Conservation (phyloP, 176 grass and related monocot species). For the Triticum turgidum region DNA sequence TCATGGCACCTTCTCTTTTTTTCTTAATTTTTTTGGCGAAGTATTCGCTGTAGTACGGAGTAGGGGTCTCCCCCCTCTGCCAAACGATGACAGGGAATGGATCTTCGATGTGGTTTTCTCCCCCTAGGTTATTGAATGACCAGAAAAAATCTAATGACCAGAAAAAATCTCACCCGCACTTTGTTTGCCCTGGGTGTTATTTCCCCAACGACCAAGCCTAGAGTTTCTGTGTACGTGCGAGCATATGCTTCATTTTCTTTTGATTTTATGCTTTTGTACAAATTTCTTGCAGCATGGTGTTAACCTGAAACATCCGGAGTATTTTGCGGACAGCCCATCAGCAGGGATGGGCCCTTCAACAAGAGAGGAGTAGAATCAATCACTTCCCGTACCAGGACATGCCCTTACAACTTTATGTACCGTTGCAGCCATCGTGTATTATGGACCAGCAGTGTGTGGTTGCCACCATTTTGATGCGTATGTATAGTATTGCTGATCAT, state of each 20-base stretch:
- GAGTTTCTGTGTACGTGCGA: background rate
- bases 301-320: slow-evolving; percentile 93
- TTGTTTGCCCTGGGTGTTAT: too few species aligned
- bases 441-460: slow-evolving; percentile 19
- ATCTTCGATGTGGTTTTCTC: too few species aligned
- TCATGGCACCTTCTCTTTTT: too few species aligned
- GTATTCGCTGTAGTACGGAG: too few species aligned
- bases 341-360: slow-evolving; percentile 70
- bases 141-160: too few species aligned
- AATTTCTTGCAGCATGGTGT: slow-evolving; percentile 70
- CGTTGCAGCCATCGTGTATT: background rate
- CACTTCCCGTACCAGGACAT: too few species aligned
- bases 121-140: too few species aligned
- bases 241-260: background rate
- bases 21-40: too few species aligned
- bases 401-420: too few species aligned
- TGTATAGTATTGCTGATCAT: background rate
- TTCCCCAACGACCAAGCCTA: background rate
- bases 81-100: too few species aligned
- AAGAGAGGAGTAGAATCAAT: slow-evolving; percentile 37
- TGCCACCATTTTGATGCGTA: background rate
- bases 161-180: too few species aligned
- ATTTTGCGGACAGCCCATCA: slow-evolving; percentile 80
- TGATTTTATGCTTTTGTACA: background rate
- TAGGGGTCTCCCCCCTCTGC: too few species aligned